Base-by-base conservation (phyloP, 2,329 filamentous ascomycete genomes). In the Chrysosporium queenslandicum region DNA sequence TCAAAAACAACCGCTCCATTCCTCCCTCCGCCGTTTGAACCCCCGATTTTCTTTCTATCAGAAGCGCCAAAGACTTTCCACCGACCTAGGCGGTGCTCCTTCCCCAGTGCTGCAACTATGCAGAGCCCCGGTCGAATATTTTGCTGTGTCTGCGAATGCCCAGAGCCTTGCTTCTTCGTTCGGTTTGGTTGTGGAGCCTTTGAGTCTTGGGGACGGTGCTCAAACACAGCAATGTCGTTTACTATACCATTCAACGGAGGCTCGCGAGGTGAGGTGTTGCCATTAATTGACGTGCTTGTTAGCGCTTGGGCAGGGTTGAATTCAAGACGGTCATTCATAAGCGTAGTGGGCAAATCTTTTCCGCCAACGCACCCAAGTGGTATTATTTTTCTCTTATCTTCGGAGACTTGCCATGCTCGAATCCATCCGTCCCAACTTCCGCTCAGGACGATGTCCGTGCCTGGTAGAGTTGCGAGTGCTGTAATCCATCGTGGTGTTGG, bases 361-460 rank as follows among this genome's bases (percentile, higher is more conserved):
- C 54, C 58, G 11, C 80, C 84, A 27, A 92, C 72, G 1, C 81
- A 75, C 1, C 88, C 89, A 6, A 88, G 69, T 0, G 80, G 71
- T 62, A 92, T 83, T 41, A 98, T 78, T 58, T 77, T 82, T 66
- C 80, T 81, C 71, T 90, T 92, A 66, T 96, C 91, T 39, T 87
- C 81, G 50, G 82, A 85, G 18, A 98, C 76, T 55, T 78, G 82
- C 92, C 92, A 98, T 4, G 84, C 84, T 46, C 91, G 78, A 53
- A 98, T 77, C 67, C 80, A 82, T 2, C 92, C 92, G 65, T 94
- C 92, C 90, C 91, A 98, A 68, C 88, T 95, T 29, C 91, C 92
- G 58, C 83, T 94, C 47, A 98, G 75, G 53, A 98, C 81, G 47
- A 95, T 74, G 63, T 98, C 89, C 4, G 88, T 91, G 67, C 90